Conservation (phyloP, 148 eudicot species). For the Suaeda aralocaspica region DNA sequence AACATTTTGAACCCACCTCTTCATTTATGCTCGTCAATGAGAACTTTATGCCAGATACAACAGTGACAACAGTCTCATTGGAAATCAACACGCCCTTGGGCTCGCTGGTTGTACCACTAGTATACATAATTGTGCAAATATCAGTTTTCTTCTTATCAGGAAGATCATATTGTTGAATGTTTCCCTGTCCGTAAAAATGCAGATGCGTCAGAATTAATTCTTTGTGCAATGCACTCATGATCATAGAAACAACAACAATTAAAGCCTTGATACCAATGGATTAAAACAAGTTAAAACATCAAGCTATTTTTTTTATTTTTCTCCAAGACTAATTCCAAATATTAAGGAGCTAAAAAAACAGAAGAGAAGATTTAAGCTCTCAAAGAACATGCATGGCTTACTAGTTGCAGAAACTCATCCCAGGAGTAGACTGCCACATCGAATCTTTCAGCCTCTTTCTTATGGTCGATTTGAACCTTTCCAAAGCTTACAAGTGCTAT, state of each 20-base stretch:
- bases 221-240: not conserved
- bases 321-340: not conserved
- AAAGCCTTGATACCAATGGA: not conserved
- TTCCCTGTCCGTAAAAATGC: slow-evolving; percentile 42
- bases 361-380: not conserved
- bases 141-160: slow-evolving; percentile 73
- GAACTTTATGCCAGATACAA: slow-evolving; percentile 72
- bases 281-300: not conserved
- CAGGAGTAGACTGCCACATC: slow-evolving; percentile 51
- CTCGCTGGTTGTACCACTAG: slow-evolving; percentile 98
- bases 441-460: slow-evolving; percentile 34
- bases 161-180: slow-evolving; percentile 46
- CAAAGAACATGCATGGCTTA: slow-evolving; percentile 18
- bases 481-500: slow-evolving; percentile 71
- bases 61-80: slow-evolving; percentile 68
- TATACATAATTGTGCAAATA: slow-evolving; percentile 93
- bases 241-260: too few relatives aligned
- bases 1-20: slow-evolving; percentile 40
- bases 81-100: slow-evolving; percentile 97
- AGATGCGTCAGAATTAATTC: slow-evolving; percentile 12
- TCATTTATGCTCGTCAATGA: slow-evolving; percentile 69
- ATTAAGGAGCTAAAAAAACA: not conserved
- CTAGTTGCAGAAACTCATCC: slow-evolving; percentile 57
- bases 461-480: slow-evolving; percentile 39
- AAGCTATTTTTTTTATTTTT: not conserved